Conservation (phyloP, 306 rosid species). For the Malus domestica region DNA sequence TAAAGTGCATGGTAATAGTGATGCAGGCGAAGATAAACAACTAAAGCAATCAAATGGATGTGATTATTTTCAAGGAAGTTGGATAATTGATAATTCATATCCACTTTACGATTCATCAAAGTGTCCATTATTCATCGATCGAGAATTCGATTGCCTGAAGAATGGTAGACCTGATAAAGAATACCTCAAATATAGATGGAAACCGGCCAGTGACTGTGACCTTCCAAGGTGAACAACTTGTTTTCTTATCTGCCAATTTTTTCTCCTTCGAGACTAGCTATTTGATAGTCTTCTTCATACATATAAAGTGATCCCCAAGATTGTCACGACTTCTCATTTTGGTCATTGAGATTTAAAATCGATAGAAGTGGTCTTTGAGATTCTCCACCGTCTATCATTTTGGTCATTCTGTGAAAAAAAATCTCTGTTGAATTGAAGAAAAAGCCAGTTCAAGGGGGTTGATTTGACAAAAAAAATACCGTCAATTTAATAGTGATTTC, state of each 20-base stretch:
- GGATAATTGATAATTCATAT: constrained; percentile 30
- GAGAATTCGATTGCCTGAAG: constrained; percentile 25
- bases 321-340: too few relatives aligned
- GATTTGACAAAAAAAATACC: too few relatives aligned
- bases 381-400: too few relatives aligned
- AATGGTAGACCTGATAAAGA: constrained; percentile 33
- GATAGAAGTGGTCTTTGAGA: too few relatives aligned
- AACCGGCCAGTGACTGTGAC: constrained; percentile 19
- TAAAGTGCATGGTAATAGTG: not conserved
- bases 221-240: constrained; percentile 26
- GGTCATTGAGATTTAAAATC: too few relatives aligned
- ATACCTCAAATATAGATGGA: constrained; percentile 41
- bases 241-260: not conserved
- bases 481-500: too few relatives aligned
- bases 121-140: constrained; percentile 24
- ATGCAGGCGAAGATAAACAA: not conserved
- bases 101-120: constrained; percentile 20
- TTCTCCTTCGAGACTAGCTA: not conserved
- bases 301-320: too few relatives aligned
- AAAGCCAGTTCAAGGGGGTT: too few relatives aligned
- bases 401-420: too few relatives aligned
- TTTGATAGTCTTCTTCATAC: not conserved
- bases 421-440: too few relatives aligned
- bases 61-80: constrained; percentile 32
- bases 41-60: not conserved